Conservation (phyloP, 208 protist species). For the Polymyxa betae region DNA sequence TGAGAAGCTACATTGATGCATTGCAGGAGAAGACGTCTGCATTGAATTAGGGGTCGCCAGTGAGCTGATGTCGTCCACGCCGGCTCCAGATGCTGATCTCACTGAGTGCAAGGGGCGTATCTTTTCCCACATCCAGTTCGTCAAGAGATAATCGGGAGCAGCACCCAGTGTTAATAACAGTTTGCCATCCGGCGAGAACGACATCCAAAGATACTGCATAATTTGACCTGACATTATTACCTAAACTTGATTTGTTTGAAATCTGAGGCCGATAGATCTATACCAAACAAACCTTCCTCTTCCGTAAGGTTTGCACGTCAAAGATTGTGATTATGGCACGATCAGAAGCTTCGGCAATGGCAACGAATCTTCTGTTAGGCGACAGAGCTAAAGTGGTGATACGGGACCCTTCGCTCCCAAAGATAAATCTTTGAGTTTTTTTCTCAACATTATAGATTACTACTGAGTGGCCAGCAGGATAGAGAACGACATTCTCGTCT, state of each 20-base stretch:
- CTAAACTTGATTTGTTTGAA: no score
- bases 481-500: slow-evolving; percentile 86
- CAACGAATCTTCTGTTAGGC: slow-evolving; percentile 83
- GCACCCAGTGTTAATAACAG: slow-evolving; percentile 24
- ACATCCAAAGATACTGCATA: slow-evolving; percentile 72
- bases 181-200: slow-evolving; percentile 84
- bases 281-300: no score
- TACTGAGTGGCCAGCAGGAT: slow-evolving; percentile 85
- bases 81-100: neutral
- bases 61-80: neutral
- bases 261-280: no score
- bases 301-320: slow-evolving; percentile 79
- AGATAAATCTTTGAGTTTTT: slow-evolving; percentile 84
- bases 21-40: neutral
- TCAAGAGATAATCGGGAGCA: slow-evolving; percentile 52
- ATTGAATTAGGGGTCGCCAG: neutral
- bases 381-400: slow-evolving; percentile 86
- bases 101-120: slow-evolving; percentile 9
- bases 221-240: neutral
- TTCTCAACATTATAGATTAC: slow-evolving; percentile 87
- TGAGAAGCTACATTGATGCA: neutral
- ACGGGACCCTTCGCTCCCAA: slow-evolving; percentile 82
- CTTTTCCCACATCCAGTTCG: slow-evolving; percentile 53
- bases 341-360: slow-evolving; percentile 82
- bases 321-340: slow-evolving; percentile 83